Evolutionary conservation across 2,329 filamentous ascomycete species (phyloP).

Genomic region (Pezicula rhizophila): DNA sequence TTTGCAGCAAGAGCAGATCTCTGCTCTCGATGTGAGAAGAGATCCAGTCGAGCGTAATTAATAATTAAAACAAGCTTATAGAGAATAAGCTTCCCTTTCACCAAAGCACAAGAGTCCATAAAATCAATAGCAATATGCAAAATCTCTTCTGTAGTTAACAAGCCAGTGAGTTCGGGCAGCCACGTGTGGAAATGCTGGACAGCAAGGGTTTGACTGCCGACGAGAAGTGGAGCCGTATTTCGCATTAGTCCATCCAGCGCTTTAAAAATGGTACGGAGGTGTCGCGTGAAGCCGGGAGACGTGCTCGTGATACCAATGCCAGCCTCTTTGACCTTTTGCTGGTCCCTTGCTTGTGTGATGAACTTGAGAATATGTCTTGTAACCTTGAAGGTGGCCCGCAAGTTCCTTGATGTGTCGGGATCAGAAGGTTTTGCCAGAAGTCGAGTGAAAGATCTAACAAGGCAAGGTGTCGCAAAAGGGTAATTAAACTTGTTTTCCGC

Average conservation of each 20-base stretch:
- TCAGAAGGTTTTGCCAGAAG: conserved; percentile 79
- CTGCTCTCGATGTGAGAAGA: conserved; percentile 77
- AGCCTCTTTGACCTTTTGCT: conserved; percentile 83
- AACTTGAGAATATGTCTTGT: conserved; percentile 90
- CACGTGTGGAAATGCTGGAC: conserved; percentile 97
- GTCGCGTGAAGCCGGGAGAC: conserved; percentile 68
- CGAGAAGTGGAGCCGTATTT: conserved; percentile 74
- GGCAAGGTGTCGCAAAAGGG: conserved; percentile 81
- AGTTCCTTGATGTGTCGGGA: conserved; percentile 72
- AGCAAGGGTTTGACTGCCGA: conserved; percentile 89
- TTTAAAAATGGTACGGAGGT: conserved; percentile 83
- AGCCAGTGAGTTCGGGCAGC: conserved; percentile 80
- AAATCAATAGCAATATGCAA: conserved; percentile 88
- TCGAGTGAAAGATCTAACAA: conserved; percentile 80
- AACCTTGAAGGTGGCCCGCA: conserved; percentile 91
- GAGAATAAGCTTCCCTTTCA: conserved; percentile 84
- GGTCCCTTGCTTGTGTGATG: conserved; percentile 80
- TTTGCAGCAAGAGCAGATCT: conserved; percentile 69
- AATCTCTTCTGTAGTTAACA: conserved; percentile 78
- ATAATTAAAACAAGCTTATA: conserved; percentile 92
- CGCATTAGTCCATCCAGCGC: conserved; percentile 86
- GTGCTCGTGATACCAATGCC: conserved; percentile 77
- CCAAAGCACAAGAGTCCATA: conserved; percentile 80
- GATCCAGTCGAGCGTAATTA: conserved; percentile 76
- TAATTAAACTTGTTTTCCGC: conserved; percentile 86